These are phyloP conservation scores for Lactarius indigo DNA, from an alignment of 768 basidiomycete genomes.

Conservation along the genomic window DNA sequence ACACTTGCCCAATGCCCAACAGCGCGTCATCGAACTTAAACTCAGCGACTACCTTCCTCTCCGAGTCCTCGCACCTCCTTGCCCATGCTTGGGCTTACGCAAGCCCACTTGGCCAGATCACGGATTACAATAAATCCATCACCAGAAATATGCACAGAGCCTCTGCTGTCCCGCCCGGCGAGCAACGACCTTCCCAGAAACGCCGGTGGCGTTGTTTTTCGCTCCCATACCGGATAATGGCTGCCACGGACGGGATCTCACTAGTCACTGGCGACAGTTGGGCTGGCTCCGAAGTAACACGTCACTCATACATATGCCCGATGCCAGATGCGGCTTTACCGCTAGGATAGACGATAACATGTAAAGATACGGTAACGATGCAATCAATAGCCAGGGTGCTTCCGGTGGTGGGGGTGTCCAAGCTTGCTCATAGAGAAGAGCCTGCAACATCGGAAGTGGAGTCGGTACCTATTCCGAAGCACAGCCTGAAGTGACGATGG, in stretches of 20 bases:
- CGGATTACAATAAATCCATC: conserved; percentile 65
- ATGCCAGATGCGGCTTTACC: background rate
- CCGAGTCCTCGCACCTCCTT: too few relatives aligned
- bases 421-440: too few relatives aligned
- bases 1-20: too few relatives aligned
- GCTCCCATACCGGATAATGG: conserved; percentile 41
- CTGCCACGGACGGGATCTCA: too few relatives aligned
- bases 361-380: conserved; percentile 54
- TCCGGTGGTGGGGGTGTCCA: background rate
- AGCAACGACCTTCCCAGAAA: conserved; percentile 84
- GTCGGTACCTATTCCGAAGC: too few relatives aligned
- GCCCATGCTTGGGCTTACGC: conserved; percentile 50
- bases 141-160: conserved; percentile 56
- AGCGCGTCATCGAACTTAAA: too few relatives aligned
- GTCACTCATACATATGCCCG: conserved; percentile 61
- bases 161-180: conserved; percentile 62
- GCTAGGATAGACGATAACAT: conserved; percentile 32
- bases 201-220: conserved; percentile 43
- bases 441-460: too few relatives aligned
- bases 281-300: too few relatives aligned
- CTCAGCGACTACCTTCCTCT: too few relatives aligned
- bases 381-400: conserved; percentile 27
- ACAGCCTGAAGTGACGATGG: too few relatives aligned
- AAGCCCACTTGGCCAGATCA: conserved; percentile 74
- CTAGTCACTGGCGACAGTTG: too few relatives aligned